Evolutionary conservation across 257 asterid genomes (phyloP), one percentile per base, ranked within the genome.

Genomic region (Asclepias syriaca): DNA sequence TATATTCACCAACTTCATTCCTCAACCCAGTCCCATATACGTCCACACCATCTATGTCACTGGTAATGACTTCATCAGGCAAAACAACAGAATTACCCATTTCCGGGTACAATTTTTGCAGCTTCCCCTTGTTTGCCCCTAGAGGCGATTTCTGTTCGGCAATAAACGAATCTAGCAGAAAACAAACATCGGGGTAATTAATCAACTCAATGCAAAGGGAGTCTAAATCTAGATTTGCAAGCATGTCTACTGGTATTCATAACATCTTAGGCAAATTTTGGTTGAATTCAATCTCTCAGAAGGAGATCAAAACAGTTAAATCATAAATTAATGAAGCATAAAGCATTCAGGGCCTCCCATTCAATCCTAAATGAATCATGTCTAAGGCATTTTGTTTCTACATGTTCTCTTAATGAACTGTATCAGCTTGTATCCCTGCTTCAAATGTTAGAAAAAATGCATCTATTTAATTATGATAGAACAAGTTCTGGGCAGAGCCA

Each of bases 1-100:
- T 94, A 78, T 94, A 91, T 87, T 94, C 97, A 49, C 99, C 99
- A 75, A 87, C 88, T 85, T 94, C 98, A 79, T 94, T 94, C 82
- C 82, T 90, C 21, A 94, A 86, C 81, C 99, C 99, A 50, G 90
- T 83, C 56, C 98, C 98, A 74, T 82, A 88, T 56, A 83, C 73
- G 73, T 88, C 98, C 66, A 76, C n/a, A 72, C 70, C 84, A 82
- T 72, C 77, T 65, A 45, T 84, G 73, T 68, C 70, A 58, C 82
- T 81, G 21, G 68, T 53, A 73, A 58, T 60, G 64, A 50, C 75
- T 76, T 80, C 84, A 81, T 74, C 68, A 54, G 74, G 67, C 1
- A 79, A 77, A 79, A 76, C 79, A 77, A 70, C 66, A 0, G 75
- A 77, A 70, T 82, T 84, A 54, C 72, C 74, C 58, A 75, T 70